Base-by-base conservation (phyloP, 768 basidiomycete genomes). In the Amanita inopinata region DNA sequence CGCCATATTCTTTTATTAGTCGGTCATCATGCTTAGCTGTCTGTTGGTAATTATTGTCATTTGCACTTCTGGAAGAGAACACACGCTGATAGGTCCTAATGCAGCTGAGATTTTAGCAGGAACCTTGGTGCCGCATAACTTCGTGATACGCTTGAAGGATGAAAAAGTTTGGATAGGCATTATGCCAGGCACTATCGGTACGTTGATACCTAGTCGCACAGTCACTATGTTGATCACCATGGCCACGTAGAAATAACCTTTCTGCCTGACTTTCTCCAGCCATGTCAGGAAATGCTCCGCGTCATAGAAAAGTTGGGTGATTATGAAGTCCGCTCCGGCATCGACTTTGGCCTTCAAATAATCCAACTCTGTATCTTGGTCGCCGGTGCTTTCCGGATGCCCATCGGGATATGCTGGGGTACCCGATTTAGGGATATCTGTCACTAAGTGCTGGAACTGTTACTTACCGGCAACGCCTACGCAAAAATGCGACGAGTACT, bases 91-190 rank as follows among this genome's bases (percentile, higher is more conserved):
- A 1, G 71, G 69, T 19, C 85, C 77, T 0, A 98, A 64, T 46
- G 77, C 78, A 1, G 69, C 54, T 62, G 81, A 68, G 37, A 94
- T 66, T 8, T 65, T 55, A 2, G 69, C 61, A 0, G 94, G 94
- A 12, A 98, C 80, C 15, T 69, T 69, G 2, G 81, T 78, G 12
- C 85, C 84, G 48, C 89, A 93, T 33, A 99, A 69, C 58, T 93
- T 96, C 15, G 83, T 87, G 52, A 98, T 68, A 34, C 96, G 80
- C 33, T 84, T 67, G 63, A 99, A 98, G 0, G 96, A 96, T 3
- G 83, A 77, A 57, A 92, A 94, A 17, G 88, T 97, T 56, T 98
- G 96, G 43, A 99, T 90, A 0, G 96, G 94, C 92, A 98, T 96
- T 42, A 98, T 78, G 8, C 93, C 91, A 6, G 96, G 91, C 47